These are phyloP conservation scores for Onygena corvina DNA, from an alignment of 2,329 filamentous ascomycete species.

Conservation along the genomic window DNA sequence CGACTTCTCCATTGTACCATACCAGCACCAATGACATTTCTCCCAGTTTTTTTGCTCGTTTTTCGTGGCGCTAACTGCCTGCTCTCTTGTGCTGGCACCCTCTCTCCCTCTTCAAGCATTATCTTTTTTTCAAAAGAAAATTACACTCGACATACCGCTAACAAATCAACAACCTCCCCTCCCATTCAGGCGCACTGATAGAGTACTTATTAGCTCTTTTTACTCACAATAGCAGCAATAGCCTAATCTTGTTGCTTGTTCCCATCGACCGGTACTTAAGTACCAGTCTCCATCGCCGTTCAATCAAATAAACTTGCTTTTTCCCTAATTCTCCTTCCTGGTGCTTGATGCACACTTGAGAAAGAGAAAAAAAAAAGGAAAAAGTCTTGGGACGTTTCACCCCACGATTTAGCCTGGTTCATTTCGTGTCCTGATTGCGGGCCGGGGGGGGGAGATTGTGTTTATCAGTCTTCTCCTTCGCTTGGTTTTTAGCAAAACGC, in stretches of 20 bases:
- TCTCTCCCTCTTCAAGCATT: not conserved
- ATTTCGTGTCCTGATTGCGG: slow-evolving; percentile 18
- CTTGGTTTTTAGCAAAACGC: slow-evolving; percentile 14
- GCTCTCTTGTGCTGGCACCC: not conserved
- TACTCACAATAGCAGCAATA: slow-evolving; percentile 4
- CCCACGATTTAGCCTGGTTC: slow-evolving; percentile 27
- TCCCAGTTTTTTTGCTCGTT: not conserved
- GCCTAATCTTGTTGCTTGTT: slow-evolving; percentile 7
- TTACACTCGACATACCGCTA: slow-evolving; percentile 1
- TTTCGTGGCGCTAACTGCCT: slow-evolving; percentile 1
- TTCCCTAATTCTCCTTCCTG: slow-evolving; percentile 4
- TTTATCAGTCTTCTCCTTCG: slow-evolving; percentile 13
- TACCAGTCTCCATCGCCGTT: not conserved
- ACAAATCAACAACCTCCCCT: not conserved
- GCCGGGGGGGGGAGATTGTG: slow-evolving; percentile 11
- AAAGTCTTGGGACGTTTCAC: slow-evolving; percentile 25
- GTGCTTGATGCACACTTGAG: not conserved
- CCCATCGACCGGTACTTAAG: slow-evolving; percentile 3
- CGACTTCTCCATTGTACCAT: slow-evolving; percentile 4
- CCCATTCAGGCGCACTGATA: not conserved
- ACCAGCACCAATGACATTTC: slow-evolving; percentile 6
- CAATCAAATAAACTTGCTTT: slow-evolving; percentile 6
- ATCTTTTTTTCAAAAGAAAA: slow-evolving; percentile 7
- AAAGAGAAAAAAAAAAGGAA: slow-evolving; percentile 6
- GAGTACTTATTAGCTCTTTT: not conserved